These are phyloP conservation scores for Trichosporon faecale DNA, from an alignment of 1,284 basidiomycete species.

Conservation along the genomic window DNA sequence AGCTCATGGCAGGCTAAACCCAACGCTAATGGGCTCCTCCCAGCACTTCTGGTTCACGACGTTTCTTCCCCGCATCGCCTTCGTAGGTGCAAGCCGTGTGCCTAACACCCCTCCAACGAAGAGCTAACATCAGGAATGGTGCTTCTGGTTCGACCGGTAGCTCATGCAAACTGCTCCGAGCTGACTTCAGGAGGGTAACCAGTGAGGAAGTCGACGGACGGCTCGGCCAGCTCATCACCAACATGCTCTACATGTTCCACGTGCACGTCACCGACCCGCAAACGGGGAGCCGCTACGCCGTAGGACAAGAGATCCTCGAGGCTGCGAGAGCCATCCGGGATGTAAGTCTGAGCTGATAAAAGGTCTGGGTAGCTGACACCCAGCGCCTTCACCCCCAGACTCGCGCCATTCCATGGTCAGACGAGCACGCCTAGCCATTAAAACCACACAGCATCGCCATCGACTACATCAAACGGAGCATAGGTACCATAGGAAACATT, in stretches of 20 bases:
- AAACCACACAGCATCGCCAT: background rate
- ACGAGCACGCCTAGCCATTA: slow-evolving; percentile 19
- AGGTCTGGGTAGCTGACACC: background rate
- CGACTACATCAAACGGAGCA: background rate
- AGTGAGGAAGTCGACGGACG: slow-evolving; percentile 21
- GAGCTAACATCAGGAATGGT: slow-evolving; percentile 21
- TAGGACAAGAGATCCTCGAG: slow-evolving; percentile 17
- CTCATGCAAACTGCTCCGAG: background rate
- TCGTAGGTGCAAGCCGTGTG: no score
- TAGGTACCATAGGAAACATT: background rate
- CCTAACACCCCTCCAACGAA: background rate
- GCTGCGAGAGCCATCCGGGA: slow-evolving; percentile 22
- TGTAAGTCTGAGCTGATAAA: slow-evolving; percentile 13
- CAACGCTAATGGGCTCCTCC: slow-evolving; percentile 10
- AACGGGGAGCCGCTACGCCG: background rate
- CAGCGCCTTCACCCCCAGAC: slow-evolving; percentile 19
- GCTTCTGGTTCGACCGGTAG: slow-evolving; percentile 29
- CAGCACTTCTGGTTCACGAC: slow-evolving; percentile 23
- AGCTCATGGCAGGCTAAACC: slow-evolving; percentile 17
- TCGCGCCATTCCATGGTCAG: slow-evolving; percentile 18
- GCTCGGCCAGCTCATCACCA: slow-evolving; percentile 14
- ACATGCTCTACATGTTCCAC: slow-evolving; percentile 25
- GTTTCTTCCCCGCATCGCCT: slow-evolving; percentile 21
- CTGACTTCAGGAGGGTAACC: slow-evolving; percentile 17
- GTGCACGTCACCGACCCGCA: background rate